Percentiles rank a stretch among this genome's conserved stretches.
These are phyloP conservation scores for Neofusicoccum ribis DNA, from an alignment of 2,329 filamentous ascomycete species.

Conservation along the genomic window DNA sequence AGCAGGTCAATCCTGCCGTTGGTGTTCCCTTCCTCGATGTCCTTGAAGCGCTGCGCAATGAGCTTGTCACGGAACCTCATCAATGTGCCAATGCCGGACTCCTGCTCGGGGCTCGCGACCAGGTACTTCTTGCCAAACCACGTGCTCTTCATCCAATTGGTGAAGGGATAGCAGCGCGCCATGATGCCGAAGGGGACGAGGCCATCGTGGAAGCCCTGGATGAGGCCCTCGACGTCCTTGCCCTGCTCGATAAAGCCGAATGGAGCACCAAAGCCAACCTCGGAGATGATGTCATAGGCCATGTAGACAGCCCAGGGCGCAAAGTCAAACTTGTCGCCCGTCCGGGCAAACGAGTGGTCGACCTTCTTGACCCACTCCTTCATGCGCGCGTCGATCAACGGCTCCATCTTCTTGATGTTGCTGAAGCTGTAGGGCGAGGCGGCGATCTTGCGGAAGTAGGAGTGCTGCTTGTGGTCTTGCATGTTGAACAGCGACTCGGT, in stretches of 20 bases:
- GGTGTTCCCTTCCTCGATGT: constrained; percentile 49
- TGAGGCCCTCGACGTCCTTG: constrained; percentile 55
- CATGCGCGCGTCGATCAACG: constrained; percentile 55
- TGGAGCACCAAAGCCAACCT: constrained; percentile 57
- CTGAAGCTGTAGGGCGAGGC: constrained; percentile 58
- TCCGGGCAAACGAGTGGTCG: constrained; percentile 47
- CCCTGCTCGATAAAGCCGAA: constrained; percentile 58
- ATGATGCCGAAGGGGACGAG: constrained; percentile 54
- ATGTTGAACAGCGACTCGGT: constrained; percentile 60
- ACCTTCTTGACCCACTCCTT: constrained; percentile 53
- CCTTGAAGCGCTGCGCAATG: constrained; percentile 49
- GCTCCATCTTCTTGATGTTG: constrained; percentile 61
- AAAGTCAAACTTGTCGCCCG: constrained; percentile 54
- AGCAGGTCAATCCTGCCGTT: constrained; percentile 53
- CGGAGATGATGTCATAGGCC: constrained; percentile 60
- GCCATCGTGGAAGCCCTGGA: constrained; percentile 57
- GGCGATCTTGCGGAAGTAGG: constrained; percentile 55
- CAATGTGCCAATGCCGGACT: constrained; percentile 56
- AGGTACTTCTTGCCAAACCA: constrained; percentile 53
- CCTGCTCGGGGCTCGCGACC: constrained; percentile 54
- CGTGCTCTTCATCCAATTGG: constrained; percentile 56
- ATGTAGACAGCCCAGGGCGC: constrained; percentile 57
- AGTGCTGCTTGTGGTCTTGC: constrained; percentile 53
- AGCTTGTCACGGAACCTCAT: constrained; percentile 60
- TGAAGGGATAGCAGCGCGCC: constrained; percentile 55